Percentiles rank a stretch among this genome's conserved stretches.
Conservation (phyloP, 2,329 filamentous ascomycete genomes). For the Fusarium pseudocircinatum region DNA sequence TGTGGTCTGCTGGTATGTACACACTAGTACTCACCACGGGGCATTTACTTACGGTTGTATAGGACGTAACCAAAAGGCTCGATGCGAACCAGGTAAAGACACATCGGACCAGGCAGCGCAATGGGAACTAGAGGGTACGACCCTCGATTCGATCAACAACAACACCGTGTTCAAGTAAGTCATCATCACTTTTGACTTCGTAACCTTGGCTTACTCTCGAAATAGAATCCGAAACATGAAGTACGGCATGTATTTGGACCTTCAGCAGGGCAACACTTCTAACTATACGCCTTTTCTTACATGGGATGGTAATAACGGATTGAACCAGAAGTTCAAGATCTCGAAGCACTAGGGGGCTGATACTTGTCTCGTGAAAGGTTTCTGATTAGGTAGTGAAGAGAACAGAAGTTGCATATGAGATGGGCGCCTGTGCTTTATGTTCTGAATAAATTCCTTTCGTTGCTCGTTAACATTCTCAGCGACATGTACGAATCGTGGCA, state of each 20-base stretch:
- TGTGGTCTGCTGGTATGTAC: not conserved
- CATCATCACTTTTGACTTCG: rapidly evolving
- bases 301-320: not conserved
- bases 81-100: not conserved
- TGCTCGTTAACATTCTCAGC: rapidly evolving
- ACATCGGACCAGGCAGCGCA: not conserved
- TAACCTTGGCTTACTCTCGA: not conserved
- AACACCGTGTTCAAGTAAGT: not conserved
- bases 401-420: not conserved
- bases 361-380: not conserved
- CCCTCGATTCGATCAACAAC: not conserved
- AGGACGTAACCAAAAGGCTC: not conserved
- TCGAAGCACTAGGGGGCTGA: not conserved
- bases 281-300: not conserved
- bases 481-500: not conserved
- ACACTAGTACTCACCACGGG: rapidly evolving
- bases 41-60: not conserved
- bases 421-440: not conserved
- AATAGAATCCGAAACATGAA: not conserved
- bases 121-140: not conserved
- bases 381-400: not conserved
- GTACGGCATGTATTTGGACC: not conserved
- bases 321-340: not conserved
- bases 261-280: rapidly evolving
- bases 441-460: not conserved